phyloP scores from a whole-genome alignment of 1,139 yeast genomes.

The Suhomyces yuchorum region DNA sequence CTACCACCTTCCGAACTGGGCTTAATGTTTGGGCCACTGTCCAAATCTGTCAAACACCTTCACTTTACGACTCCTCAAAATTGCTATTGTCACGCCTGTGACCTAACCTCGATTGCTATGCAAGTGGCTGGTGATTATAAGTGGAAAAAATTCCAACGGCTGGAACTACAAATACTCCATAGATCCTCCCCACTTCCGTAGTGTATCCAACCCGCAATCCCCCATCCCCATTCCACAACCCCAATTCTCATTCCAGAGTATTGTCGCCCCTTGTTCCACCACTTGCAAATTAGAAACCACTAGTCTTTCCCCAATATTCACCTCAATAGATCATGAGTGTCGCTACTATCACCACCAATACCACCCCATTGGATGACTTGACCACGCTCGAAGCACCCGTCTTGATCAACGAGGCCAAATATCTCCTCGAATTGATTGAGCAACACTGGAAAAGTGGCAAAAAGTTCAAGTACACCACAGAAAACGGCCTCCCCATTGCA shows the following conservation, averaged over 20 bases:
- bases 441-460: conserved; percentile 19
- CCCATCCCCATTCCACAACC: neutral
- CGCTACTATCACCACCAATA: conserved; percentile 13
- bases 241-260: neutral
- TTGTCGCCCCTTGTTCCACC: neutral
- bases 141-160: neutral
- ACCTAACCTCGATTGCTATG: neutral
- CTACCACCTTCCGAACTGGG: neutral
- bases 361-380: conserved; percentile 18
- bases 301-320: neutral
- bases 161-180: neutral
- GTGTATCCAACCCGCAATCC: neutral
- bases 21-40: neutral
- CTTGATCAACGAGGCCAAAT: conserved; percentile 19
- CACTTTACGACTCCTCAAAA: neutral
- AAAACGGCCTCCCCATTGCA: conserved; percentile 14
- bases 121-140: neutral
- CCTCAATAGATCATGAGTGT: conserved; percentile 9
- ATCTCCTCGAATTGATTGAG: conserved; percentile 18
- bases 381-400: conserved; percentile 16
- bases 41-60: neutral
- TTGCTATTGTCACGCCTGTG: conserved; percentile 3
- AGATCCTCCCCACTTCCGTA: neutral
- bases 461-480: conserved; percentile 16
- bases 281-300: neutral